These are phyloP conservation scores for Phaeosphaeria sp. DNA, from an alignment of 2,329 filamentous ascomycete species.

Conservation along the genomic window DNA sequence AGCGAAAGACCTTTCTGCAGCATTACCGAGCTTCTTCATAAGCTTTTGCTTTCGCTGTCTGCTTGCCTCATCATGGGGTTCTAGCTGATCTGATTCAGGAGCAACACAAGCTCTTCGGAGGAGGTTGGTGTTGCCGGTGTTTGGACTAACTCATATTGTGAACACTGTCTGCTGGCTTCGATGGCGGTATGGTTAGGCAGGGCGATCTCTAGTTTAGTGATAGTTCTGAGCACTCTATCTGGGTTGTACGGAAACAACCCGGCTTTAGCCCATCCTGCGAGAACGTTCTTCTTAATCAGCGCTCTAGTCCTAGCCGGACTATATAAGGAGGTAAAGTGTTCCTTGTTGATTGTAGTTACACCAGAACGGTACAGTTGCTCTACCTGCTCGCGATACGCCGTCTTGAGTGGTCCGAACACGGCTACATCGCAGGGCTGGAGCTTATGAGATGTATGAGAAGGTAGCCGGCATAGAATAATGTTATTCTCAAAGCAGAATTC, in stretches of 20 bases:
- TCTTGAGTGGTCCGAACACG: neutral
- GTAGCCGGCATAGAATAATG: too few relatives aligned
- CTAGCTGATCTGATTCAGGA: too few relatives aligned
- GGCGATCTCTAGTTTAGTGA: neutral
- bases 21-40: too few relatives aligned
- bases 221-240: slow-evolving; percentile 32
- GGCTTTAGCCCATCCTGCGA: slow-evolving; percentile 25
- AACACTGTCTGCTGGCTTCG: too few relatives aligned
- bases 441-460: too few relatives aligned
- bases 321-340: slow-evolving; percentile 26
- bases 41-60: too few relatives aligned
- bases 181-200: neutral
- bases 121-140: too few relatives aligned
- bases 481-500: neutral
- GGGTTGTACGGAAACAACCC: slow-evolving; percentile 38
- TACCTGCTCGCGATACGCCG: slow-evolving; percentile 4
- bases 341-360: slow-evolving; percentile 13
- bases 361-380: slow-evolving; percentile 13
- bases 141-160: too few relatives aligned
- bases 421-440: too few relatives aligned
- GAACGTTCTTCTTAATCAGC: slow-evolving; percentile 39
- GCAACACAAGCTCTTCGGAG: too few relatives aligned
- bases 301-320: slow-evolving; percentile 25
- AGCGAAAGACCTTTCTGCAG: too few relatives aligned
- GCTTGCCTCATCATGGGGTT: too few relatives aligned